Percentiles rank a stretch among this genome's conserved stretches.
Evolutionary conservation across 768 basidiomycete genomes (phyloP).

Genomic region (Leccinum longicurvipes): DNA sequence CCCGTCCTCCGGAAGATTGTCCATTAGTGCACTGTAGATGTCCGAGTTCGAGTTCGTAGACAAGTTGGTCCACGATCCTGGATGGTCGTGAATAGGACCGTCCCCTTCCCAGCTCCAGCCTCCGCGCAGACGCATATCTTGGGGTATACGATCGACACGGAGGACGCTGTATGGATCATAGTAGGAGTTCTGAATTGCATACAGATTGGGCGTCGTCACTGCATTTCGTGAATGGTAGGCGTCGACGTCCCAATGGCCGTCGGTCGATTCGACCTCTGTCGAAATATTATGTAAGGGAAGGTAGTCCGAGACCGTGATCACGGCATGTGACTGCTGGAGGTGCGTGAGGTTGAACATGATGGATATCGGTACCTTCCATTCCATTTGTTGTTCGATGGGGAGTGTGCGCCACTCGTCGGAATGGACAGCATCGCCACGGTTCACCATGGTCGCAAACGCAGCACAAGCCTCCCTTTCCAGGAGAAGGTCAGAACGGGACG

Average conservation of each 20-base stretch:
- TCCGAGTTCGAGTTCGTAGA: background rate
- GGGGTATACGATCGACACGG: background rate
- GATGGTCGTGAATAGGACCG: background rate
- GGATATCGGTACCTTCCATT: conserved; percentile 32
- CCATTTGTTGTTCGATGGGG: conserved; percentile 37
- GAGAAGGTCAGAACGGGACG: background rate
- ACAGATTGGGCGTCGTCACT: background rate
- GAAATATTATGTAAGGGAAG: conserved; percentile 38
- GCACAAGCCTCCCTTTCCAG: conserved; percentile 33
- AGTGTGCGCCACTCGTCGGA: conserved; percentile 39
- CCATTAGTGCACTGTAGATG: background rate
- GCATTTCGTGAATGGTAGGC: conserved; percentile 28
- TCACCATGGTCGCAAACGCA: conserved; percentile 43
- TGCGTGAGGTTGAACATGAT: conserved; percentile 44
- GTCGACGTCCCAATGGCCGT: conserved; percentile 37
- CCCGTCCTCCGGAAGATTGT: background rate
- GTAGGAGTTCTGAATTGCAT: background rate
- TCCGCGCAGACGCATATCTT: background rate
- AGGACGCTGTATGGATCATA: background rate
- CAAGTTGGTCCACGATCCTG: background rate
- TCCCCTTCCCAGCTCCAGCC: background rate
- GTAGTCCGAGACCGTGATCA: conserved; percentile 41
- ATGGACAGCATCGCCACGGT: conserved; percentile 39
- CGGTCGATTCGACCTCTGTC: conserved; percentile 30
- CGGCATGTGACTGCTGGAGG: conserved; percentile 33